Base-by-base conservation (phyloP, 352 stramenopile species). In the Poterioochromonas sp. region DNA sequence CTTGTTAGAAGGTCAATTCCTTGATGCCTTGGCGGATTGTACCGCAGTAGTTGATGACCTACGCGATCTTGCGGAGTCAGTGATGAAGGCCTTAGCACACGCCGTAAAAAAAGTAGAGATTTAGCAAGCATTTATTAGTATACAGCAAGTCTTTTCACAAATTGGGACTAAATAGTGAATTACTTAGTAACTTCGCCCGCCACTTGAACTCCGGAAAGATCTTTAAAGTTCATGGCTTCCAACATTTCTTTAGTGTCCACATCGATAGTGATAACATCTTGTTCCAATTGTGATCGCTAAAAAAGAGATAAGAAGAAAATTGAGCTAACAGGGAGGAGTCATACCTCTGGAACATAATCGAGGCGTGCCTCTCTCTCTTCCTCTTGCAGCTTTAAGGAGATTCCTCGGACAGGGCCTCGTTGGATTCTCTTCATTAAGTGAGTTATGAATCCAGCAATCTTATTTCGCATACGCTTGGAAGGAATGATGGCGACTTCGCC, bases 391-490 rank as follows among this genome's bases (percentile, higher is more conserved):
- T 99, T 99, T 79, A 99, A 90, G 79, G 94, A 99, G 86, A 99
- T 99, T 18, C 37, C 60, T 44, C 95, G 92, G 80, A 99, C 95
- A 79, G 96, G 95, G 83, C 95, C 96, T 85, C 97, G 93, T 85
- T 97, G 91, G 89, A 99, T 99, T 86, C 96, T 93, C 91, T 98
- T 98, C 96, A 99, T 99, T 68, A 99, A 89, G 86, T 99, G 95
- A 43, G 96, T 99, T 83, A 98, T 97, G 90, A 98, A 99, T 79
- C 96, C 96, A 43, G 96, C 95, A 83, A 99, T 99, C 91, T 99
- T 99, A 91, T 99, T 99, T 83, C 96, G 92, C 95, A 99, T 99
- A 81, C 95, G 93, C 93, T 99, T 99, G 79, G 94, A 99, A 74
- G 95, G 96, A 80, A 98, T 93, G 85, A 99, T 97, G 70, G 95